Conservation (phyloP, 2,329 filamentous ascomycete genomes). For the Colletotrichum falcatum region DNA sequence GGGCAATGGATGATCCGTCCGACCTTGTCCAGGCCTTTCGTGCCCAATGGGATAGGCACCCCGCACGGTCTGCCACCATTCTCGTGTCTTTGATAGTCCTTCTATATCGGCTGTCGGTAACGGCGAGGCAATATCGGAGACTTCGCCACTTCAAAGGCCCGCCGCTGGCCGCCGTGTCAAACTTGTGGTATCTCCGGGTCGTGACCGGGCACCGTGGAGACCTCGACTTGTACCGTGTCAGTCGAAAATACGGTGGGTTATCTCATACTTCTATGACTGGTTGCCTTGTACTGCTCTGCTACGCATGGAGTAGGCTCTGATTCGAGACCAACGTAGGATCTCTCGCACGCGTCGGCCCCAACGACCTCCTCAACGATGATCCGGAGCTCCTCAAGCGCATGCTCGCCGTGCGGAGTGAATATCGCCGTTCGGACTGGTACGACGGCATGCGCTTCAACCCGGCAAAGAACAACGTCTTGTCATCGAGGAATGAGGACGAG, state of each 20-base stretch:
- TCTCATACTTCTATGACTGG: too few relatives aligned
- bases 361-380: slow-evolving; percentile 41
- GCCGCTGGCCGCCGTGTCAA: slow-evolving; percentile 52
- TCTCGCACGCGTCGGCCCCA: slow-evolving; percentile 40
- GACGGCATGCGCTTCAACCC: slow-evolving; percentile 63
- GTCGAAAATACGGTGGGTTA: slow-evolving; percentile 50
- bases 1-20: background rate
- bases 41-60: background rate
- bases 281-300: too few relatives aligned
- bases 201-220: slow-evolving; percentile 49
- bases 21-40: background rate
- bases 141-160: slow-evolving; percentile 57
- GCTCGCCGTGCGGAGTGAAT: slow-evolving; percentile 51
- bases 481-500: slow-evolving; percentile 58
- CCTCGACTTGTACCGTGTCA: slow-evolving; percentile 52
- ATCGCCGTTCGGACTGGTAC: slow-evolving; percentile 58
- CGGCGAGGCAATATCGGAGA: slow-evolving; percentile 49
- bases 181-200: slow-evolving; percentile 52
- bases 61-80: background rate
- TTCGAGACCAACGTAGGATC: slow-evolving; percentile 22
- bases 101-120: slow-evolving; percentile 32
- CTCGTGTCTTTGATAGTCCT: slow-evolving; percentile 27
- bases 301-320: background rate
- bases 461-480: slow-evolving; percentile 64
- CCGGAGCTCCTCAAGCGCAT: slow-evolving; percentile 49